Conservation (phyloP, 768 basidiomycete genomes). For the Phlebiopsis flavidoalba region DNA sequence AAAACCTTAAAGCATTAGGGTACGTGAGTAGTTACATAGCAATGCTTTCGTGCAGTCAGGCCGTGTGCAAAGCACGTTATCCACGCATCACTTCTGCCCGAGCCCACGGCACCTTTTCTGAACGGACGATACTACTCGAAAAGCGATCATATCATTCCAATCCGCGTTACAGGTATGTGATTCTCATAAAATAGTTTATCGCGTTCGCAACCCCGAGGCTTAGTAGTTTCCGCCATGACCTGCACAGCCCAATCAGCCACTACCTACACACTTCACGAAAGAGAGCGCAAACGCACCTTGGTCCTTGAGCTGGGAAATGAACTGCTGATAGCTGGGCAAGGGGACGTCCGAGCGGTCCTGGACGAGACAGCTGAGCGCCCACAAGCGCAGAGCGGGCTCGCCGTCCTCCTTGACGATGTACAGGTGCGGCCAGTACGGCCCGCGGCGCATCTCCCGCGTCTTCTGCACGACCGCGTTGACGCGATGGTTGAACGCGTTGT, state of each 20-base stretch:
- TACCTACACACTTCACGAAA: background rate
- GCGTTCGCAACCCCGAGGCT: background rate
- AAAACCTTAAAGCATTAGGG: too few relatives aligned
- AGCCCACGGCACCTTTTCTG: background rate
- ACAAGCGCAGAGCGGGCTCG: slow-evolving; percentile 88
- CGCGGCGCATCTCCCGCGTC: slow-evolving; percentile 89
- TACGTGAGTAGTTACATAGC: background rate
- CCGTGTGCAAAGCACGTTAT: background rate
- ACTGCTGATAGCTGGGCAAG: slow-evolving; percentile 97
- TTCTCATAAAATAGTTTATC: slow-evolving; percentile 2
- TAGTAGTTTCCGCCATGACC: slow-evolving; percentile 14
- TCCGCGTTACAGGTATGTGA: slow-evolving; percentile 1
- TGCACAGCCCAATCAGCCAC: background rate
- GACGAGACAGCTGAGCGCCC: slow-evolving; percentile 92
- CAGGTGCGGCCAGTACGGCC: slow-evolving; percentile 88
- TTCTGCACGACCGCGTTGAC: slow-evolving; percentile 93
- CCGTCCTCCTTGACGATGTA: slow-evolving; percentile 98
- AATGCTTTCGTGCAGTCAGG: background rate
- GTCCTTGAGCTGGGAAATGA: slow-evolving; percentile 84
- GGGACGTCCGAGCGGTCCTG: slow-evolving; percentile 94
- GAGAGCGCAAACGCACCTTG: slow-evolving; percentile 50
- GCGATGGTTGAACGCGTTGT: slow-evolving; percentile 94
- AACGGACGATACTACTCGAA: background rate
- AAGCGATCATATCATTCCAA: slow-evolving; percentile 3
- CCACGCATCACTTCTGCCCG: background rate